Conservation (phyloP, 345 rosid species). For the Gossypium bickii region DNA sequence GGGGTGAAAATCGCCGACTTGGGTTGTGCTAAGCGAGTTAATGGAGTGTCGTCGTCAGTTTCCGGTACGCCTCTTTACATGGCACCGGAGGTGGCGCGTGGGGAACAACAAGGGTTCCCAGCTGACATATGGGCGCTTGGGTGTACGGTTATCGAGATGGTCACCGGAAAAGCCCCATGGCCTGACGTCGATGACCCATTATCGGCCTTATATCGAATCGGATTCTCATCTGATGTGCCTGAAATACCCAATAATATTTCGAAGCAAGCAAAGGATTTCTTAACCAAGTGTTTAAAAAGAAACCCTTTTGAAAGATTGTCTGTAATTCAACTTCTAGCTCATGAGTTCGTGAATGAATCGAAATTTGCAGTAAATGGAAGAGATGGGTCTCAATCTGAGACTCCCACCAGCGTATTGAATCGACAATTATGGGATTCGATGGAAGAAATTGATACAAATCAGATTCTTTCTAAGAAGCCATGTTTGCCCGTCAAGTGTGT, state of each 20-base stretch:
- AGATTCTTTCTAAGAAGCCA: neutral
- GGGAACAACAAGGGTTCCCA: constrained; percentile 43
- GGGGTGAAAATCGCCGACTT: constrained; percentile 58
- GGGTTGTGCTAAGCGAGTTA: constrained; percentile 46
- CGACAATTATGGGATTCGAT: constrained; percentile 30
- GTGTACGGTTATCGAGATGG: constrained; percentile 56
- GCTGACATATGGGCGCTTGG: constrained; percentile 68
- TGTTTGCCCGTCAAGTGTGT: constrained; percentile 14
- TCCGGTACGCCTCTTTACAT: constrained; percentile 55
- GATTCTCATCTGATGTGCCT: constrained; percentile 39
- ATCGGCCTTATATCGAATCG: constrained; percentile 43
- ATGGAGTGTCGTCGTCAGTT: constrained; percentile 9
- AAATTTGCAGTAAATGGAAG: neutral
- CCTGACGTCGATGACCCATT: constrained; percentile 30
- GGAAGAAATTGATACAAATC: constrained; percentile 17
- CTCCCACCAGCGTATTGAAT: constrained; percentile 44
- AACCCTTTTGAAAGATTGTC: constrained; percentile 51
- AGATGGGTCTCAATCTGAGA: neutral
- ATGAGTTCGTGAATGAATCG: constrained; percentile 28
- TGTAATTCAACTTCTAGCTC: constrained; percentile 39
- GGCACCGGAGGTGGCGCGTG: constrained; percentile 74
- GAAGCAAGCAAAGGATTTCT: constrained; percentile 38
- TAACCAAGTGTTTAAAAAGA: constrained; percentile 45
- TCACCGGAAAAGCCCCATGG: constrained; percentile 49
- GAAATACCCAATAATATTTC: constrained; percentile 40